Conservation (phyloP, 2,329 filamentous ascomycete species). For the Zasmidium angulare region DNA sequence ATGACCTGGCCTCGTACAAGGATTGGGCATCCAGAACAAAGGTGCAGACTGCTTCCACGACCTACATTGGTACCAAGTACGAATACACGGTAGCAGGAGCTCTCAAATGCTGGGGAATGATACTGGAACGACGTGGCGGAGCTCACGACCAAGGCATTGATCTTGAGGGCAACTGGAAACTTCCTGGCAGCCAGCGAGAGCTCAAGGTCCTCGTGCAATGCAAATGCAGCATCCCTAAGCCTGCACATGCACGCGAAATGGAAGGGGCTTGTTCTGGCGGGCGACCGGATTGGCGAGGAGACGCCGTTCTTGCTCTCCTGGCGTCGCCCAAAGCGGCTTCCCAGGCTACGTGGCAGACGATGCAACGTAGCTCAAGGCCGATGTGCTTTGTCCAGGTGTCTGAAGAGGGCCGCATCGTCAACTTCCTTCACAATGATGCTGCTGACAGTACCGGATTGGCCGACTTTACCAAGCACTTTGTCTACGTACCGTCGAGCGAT, state of each 20-base stretch:
- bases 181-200: constrained; percentile 44
- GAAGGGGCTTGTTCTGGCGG: constrained; percentile 76
- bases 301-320: constrained; percentile 68
- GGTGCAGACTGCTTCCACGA: constrained; percentile 57
- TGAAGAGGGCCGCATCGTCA: constrained; percentile 57
- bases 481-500: neutral
- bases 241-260: constrained; percentile 68
- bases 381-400: constrained; percentile 70
- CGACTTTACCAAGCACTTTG: constrained; percentile 30
- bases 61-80: constrained; percentile 72
- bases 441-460: constrained; percentile 64
- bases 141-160: constrained; percentile 71
- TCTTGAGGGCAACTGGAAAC: constrained; percentile 67
- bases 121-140: constrained; percentile 64
- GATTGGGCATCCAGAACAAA: constrained; percentile 59
- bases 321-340: constrained; percentile 70
- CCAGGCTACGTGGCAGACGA: constrained; percentile 71
- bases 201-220: constrained; percentile 62
- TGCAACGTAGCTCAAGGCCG: constrained; percentile 66
- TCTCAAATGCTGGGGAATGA: constrained; percentile 63
- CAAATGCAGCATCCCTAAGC: constrained; percentile 59
- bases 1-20: constrained; percentile 65
- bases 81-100: constrained; percentile 66
- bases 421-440: constrained; percentile 71
- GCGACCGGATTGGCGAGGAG: constrained; percentile 68